Percentiles rank a stretch among this genome's conserved stretches.
Evolutionary conservation across 768 basidiomycete species (phyloP).

Genomic region (Tulasnella sp.): DNA sequence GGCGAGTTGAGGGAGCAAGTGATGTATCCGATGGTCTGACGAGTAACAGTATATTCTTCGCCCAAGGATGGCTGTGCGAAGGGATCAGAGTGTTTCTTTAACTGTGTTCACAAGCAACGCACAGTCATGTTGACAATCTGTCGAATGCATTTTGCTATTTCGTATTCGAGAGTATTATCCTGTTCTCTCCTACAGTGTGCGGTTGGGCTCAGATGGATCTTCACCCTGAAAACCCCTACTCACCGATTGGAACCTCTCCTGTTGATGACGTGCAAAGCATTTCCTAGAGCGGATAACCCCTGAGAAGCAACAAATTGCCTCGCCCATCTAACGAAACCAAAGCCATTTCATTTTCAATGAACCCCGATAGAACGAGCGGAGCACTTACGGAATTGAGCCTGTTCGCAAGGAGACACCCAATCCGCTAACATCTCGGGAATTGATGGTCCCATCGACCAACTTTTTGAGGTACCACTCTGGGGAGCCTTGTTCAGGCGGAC

Average conservation of each 20-base stretch:
- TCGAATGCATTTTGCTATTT: conserved; percentile 82
- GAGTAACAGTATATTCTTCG: conserved; percentile 46
- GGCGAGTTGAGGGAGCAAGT: conserved; percentile 79
- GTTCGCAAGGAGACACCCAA: conserved; percentile 75
- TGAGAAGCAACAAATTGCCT: conserved; percentile 66
- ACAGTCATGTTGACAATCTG: conserved; percentile 70
- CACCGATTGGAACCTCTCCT: conserved; percentile 65
- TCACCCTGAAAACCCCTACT: conserved; percentile 30
- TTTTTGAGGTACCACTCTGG: conserved; percentile 93
- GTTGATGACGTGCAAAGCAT: conserved; percentile 70
- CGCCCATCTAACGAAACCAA: conserved; percentile 61
- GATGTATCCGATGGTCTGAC: conserved; percentile 71
- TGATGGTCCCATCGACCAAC: conserved; percentile 83
- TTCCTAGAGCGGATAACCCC: conserved; percentile 81
- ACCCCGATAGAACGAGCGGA: neutral
- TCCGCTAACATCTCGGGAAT: conserved; percentile 70
- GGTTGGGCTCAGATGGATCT: neutral
- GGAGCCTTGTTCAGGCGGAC: conserved; percentile 57
- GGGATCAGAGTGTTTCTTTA: conserved; percentile 22
- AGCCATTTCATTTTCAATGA: neutral
- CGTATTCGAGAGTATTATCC: conserved; percentile 76
- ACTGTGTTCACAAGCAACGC: conserved; percentile 33
- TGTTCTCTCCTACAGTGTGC: conserved; percentile 48
- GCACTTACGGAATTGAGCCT: conserved; percentile 67
- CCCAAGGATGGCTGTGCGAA: neutral